A percentile compares a stretch with the other conserved stretches of the same genome.
Conservation (phyloP, 352 stramenopile genomes). For the Globisporangium paroecandrum region DNA sequence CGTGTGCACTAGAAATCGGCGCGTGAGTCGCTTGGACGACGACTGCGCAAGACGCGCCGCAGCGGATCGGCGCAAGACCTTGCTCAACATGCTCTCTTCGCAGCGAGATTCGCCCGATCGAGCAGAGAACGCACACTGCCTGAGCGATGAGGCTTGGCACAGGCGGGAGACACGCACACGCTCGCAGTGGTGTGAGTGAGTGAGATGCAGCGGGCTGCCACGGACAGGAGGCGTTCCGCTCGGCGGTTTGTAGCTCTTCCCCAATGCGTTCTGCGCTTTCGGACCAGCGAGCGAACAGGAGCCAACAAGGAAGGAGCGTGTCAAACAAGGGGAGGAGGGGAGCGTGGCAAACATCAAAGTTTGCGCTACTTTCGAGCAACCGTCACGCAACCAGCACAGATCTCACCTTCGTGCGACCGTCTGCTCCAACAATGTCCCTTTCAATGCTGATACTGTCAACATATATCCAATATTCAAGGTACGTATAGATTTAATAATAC, state of each 20-base stretch:
- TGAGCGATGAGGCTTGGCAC: background rate
- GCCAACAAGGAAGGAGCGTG: slow-evolving; percentile 7
- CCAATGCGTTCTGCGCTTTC: slow-evolving; percentile 5
- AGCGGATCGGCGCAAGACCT: slow-evolving; percentile 17
- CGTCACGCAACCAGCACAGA: background rate
- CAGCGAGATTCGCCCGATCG: background rate
- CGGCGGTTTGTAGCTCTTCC: background rate
- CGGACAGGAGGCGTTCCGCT: background rate
- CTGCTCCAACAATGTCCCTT: too few relatives aligned
- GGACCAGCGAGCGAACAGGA: slow-evolving; percentile 12
- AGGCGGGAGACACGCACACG: background rate
- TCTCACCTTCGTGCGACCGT: too few relatives aligned
- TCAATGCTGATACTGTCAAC: too few relatives aligned
- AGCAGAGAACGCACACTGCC: slow-evolving; percentile 7
- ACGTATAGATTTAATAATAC: background rate
- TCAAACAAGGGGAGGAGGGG: slow-evolving; percentile 17
- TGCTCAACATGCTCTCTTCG: slow-evolving; percentile 15
- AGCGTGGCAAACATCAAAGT: background rate
- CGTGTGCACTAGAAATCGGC: slow-evolving; percentile 16
- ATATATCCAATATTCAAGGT: too few relatives aligned
- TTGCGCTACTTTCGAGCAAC: slow-evolving; percentile 6
- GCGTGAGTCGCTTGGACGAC: slow-evolving; percentile 3
- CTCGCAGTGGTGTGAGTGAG: background rate
- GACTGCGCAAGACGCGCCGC: slow-evolving; percentile 5
- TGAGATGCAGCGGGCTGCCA: too few relatives aligned